phyloP scores from a whole-genome alignment of 2,329 filamentous ascomycete species.

The Clarireedia homoeocarpa region DNA sequence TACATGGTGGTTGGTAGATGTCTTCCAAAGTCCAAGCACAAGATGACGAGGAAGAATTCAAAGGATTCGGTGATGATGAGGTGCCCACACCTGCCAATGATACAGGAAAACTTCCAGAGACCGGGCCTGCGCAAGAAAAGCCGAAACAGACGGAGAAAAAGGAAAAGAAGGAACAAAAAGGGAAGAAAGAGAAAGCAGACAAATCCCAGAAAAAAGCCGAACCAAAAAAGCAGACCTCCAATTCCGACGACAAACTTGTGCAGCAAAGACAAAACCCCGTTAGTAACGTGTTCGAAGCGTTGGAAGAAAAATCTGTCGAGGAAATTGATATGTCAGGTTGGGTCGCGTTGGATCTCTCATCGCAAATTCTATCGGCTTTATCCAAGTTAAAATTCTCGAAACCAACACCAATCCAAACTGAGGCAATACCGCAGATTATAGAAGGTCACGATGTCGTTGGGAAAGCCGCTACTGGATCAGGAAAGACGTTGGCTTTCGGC shows the following conservation, averaged over 20 bases:
- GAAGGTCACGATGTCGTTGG: conserved; percentile 86
- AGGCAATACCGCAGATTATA: conserved; percentile 73
- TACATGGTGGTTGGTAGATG: conserved; percentile 19
- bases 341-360: conserved; percentile 65
- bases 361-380: conserved; percentile 63
- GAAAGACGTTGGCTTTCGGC: conserved; percentile 91
- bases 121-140: too few relatives aligned
- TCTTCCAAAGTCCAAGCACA: conserved; percentile 23
- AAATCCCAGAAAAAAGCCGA: conserved; percentile 20
- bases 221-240: conserved; percentile 22
- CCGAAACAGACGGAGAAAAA: conserved; percentile 7
- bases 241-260: conserved; percentile 15
- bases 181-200: conserved; percentile 19
- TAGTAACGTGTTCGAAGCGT: conserved; percentile 31
- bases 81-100: conserved; percentile 24
- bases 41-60: conserved; percentile 50
- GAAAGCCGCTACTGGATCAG: conserved; percentile 92
- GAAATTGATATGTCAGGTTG: conserved; percentile 71
- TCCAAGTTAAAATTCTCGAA: conserved; percentile 71
- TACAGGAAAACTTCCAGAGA: too few relatives aligned
- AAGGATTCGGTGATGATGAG: conserved; percentile 33
- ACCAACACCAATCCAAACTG: conserved; percentile 75
- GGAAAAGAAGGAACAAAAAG: conserved; percentile 8
- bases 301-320: conserved; percentile 47
- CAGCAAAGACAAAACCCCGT: conserved; percentile 23